Conservation (phyloP, 352 stramenopile genomes). For the Thraustochytrium striatum region DNA sequence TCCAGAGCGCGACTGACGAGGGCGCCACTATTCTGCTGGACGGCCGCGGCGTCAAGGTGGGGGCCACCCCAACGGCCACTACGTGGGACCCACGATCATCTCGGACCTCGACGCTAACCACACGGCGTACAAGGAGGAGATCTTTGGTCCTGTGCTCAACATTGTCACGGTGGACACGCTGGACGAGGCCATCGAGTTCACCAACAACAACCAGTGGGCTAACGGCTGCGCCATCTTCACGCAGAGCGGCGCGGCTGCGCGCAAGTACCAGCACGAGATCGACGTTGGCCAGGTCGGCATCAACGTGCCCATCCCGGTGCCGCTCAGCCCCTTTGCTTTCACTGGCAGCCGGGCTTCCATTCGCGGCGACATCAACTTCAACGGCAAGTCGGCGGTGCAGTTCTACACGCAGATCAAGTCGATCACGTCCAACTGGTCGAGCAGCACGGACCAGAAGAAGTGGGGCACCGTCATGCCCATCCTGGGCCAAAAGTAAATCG, state of each 20-base stretch:
- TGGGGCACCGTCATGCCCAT: constrained; percentile 87
- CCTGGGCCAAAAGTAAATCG: constrained; percentile 57
- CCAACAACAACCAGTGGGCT: constrained; percentile 92
- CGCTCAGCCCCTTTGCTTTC: constrained; percentile 95
- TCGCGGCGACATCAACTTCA: constrained; percentile 94
- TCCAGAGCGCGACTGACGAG: constrained; percentile 77
- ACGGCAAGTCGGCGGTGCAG: constrained; percentile 88
- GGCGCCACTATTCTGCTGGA: constrained; percentile 83
- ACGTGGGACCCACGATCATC: constrained; percentile 86
- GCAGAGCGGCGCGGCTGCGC: constrained; percentile 77
- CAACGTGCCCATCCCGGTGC: constrained; percentile 94
- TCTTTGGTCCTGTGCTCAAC: constrained; percentile 93
- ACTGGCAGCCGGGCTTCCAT: constrained; percentile 89
- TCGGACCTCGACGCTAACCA: constrained; percentile 75
- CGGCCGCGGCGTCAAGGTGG: constrained; percentile 76
- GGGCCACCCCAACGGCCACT: constrained; percentile 89
- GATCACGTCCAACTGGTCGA: constrained; percentile 91
- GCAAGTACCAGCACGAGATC: constrained; percentile 94
- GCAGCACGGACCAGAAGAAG: constrained; percentile 72
- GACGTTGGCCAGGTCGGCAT: constrained; percentile 92
- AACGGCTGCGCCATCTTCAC: constrained; percentile 97
- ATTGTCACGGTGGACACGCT: constrained; percentile 83
- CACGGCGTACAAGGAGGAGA: constrained; percentile 86
- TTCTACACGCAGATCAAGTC: constrained; percentile 98
- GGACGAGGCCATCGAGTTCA: constrained; percentile 89